Percentiles rank a stretch among this genome's conserved stretches.
Conservation (phyloP, 306 rosid species). For the Lithocarpus polystachyus region DNA sequence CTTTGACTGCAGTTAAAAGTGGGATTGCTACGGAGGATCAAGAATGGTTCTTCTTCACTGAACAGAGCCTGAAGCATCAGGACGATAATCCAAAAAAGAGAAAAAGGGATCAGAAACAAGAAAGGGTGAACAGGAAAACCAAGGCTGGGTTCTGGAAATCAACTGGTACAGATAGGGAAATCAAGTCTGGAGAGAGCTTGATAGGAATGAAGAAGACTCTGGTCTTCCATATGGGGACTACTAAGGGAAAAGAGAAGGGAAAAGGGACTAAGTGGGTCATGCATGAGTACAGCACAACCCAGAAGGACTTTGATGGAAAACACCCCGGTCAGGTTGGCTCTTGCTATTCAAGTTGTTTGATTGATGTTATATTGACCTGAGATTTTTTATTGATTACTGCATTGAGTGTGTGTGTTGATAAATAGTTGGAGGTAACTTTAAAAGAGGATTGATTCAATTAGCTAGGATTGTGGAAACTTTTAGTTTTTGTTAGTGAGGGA, state of each 20-base stretch:
- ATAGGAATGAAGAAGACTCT: conserved; percentile 93
- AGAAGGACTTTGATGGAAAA: conserved; percentile 82
- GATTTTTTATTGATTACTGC: too few relatives aligned
- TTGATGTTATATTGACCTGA: too few relatives aligned
- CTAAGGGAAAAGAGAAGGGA: conserved; percentile 53
- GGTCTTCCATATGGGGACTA: conserved; percentile 83
- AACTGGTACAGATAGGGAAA: conserved; percentile 85
- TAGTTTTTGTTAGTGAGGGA: too few relatives aligned
- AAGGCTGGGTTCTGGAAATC: conserved; percentile 84
- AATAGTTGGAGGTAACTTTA: too few relatives aligned
- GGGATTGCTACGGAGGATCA: conserved; percentile 70
- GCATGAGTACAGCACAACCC: conserved; percentile 83
- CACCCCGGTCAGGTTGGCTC: conserved; percentile 78
- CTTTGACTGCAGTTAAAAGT: conserved; percentile 48
- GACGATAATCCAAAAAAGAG: conserved; percentile 26
- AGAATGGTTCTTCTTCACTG: conserved; percentile 97
- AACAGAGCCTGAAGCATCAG: conserved; percentile 80
- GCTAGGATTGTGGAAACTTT: too few relatives aligned
- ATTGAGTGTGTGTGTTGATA: too few relatives aligned
- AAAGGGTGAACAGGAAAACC: conserved; percentile 77
- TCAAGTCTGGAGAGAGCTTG: conserved; percentile 56
- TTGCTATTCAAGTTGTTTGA: background rate
- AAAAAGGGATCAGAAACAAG: conserved; percentile 12
- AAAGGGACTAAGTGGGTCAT: conserved; percentile 85
- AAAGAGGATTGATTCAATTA: too few relatives aligned